Conservation (phyloP, 2,329 filamentous ascomycete species). For the Thyridium curvatum region DNA sequence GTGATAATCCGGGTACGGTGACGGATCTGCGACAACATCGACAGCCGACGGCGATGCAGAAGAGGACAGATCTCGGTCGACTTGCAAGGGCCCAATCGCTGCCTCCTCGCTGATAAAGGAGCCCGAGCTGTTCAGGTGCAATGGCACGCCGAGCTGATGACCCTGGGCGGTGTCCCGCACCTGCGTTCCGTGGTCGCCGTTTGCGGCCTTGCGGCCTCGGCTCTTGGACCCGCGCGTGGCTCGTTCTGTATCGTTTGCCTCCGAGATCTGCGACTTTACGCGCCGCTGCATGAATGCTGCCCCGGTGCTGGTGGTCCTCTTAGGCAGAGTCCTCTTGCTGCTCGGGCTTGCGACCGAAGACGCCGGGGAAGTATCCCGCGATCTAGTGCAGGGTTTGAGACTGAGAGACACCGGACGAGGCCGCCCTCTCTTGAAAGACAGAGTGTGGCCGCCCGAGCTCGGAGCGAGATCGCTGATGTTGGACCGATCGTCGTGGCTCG, state of each 20-base stretch:
- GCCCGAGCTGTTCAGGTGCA: background rate
- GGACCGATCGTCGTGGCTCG: background rate
- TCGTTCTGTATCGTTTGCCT: constrained; percentile 13
- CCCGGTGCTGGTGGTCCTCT: constrained; percentile 38
- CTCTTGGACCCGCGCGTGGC: constrained; percentile 1
- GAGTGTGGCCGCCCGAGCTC: too few species aligned
- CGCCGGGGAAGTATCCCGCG: too few species aligned
- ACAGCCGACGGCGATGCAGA: too few species aligned
- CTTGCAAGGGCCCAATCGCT: background rate
- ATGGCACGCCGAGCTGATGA: background rate
- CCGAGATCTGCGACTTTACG: constrained; percentile 15
- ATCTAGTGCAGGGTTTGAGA: too few species aligned
- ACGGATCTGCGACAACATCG: too few species aligned
- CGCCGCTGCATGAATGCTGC: constrained; percentile 37
- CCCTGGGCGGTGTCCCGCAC: constrained; percentile 8
- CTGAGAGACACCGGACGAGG: too few species aligned
- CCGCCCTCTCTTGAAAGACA: too few species aligned
- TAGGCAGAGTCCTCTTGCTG: constrained; percentile 18
- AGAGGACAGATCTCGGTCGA: background rate
- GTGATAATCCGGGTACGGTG: background rate
- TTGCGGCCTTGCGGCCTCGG: constrained; percentile 15
- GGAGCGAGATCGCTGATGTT: background rate
- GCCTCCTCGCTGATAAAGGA: background rate
- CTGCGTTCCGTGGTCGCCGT: constrained; percentile 18
- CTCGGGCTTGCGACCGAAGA: constrained; percentile 3